Evolutionary conservation across 2,329 filamentous ascomycete genomes (phyloP).

Genomic region (Cercospora berteroae): DNA sequence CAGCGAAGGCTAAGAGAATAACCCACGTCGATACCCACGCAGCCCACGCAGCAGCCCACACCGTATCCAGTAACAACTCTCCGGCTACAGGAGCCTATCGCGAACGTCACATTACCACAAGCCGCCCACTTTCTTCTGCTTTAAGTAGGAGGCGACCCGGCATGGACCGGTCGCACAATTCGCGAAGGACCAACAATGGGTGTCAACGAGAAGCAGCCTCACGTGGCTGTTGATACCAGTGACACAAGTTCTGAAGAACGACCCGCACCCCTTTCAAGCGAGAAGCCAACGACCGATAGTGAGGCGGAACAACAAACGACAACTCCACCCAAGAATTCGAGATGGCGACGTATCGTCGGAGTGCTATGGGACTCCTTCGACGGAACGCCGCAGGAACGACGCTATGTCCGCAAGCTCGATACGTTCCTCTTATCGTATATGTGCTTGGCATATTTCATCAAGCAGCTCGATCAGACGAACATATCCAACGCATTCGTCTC

Average conservation of each 20-base stretch:
- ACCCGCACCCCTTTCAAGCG: neutral
- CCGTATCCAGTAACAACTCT: neutral
- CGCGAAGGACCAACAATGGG: neutral
- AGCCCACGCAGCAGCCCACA: neutral
- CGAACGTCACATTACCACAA: neutral
- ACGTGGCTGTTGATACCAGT: neutral
- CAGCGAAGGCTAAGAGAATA: conserved; percentile 1
- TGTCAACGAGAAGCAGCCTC: conserved; percentile 3
- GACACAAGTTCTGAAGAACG: conserved; percentile 1
- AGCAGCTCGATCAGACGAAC: conserved; percentile 17
- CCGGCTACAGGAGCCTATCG: neutral
- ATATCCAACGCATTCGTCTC: conserved; percentile 43
- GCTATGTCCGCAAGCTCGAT: conserved; percentile 16
- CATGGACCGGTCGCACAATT: conserved; percentile 11
- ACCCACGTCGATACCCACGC: conserved; percentile 10
- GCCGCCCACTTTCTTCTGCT: neutral
- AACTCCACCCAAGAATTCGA: conserved; percentile 3
- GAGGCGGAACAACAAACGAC: conserved; percentile 1
- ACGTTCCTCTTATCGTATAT: conserved; percentile 13
- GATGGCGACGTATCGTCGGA: conserved; percentile 15
- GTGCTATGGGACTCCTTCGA: conserved; percentile 15
- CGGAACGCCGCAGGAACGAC: conserved; percentile 13
- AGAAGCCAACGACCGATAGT: neutral
- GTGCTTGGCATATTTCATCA: conserved; percentile 18
- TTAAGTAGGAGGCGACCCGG: neutral